These are phyloP conservation scores for Lichenothelia convexa DNA, from an alignment of 495 filamentous ascomycete species.

Conservation along the genomic window DNA sequence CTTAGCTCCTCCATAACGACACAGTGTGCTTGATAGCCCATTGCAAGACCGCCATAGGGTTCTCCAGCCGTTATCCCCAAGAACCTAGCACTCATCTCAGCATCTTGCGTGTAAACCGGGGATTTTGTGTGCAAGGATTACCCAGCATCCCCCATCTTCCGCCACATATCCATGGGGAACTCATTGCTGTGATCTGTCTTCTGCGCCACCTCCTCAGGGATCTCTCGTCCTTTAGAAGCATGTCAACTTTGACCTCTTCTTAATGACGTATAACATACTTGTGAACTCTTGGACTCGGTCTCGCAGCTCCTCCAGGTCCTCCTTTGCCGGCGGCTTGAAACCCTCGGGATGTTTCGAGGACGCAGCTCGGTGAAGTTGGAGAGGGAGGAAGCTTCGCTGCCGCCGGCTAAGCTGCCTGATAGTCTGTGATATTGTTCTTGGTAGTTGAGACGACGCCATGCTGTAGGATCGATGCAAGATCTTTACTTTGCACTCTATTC, in stretches of 20 bases:
- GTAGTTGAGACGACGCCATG: no score
- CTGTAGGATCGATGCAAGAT: no score
- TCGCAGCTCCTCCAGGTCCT: conserved; percentile 67
- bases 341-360: conserved; percentile 74
- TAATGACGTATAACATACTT: conserved; percentile 22
- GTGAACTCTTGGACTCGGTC: conserved; percentile 89
- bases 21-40: conserved; percentile 97
- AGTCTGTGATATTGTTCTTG: no score
- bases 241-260: neutral
- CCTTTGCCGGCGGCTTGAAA: conserved; percentile 55
- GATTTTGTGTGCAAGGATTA: conserved; percentile 8
- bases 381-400: no score
- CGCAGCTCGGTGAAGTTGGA: conserved; percentile 10
- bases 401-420: no score
- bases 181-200: conserved; percentile 68
- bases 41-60: conserved; percentile 71
- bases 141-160: conserved; percentile 77
- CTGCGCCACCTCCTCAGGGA: conserved; percentile 66
- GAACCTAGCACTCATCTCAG: conserved; percentile 30
- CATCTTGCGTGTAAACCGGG: neutral
- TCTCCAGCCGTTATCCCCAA: conserved; percentile 91
- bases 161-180: conserved; percentile 85
- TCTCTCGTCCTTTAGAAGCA: conserved; percentile 36
- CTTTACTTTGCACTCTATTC: no score
- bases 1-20: conserved; percentile 85